Base-by-base conservation (phyloP, 2,329 filamentous ascomycete genomes). In the Annulohypoxylon truncatum region DNA sequence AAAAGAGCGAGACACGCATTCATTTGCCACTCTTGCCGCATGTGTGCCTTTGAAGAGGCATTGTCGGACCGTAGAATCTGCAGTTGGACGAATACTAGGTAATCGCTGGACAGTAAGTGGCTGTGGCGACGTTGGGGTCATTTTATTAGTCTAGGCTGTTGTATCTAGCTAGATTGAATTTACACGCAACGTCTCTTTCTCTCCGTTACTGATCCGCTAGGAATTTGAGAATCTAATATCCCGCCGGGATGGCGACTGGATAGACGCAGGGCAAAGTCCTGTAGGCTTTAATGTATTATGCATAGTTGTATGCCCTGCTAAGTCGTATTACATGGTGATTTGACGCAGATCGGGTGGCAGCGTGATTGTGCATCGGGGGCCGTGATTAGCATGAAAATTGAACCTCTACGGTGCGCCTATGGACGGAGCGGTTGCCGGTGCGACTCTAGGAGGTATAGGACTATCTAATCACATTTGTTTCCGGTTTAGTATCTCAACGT, bases 321-420 rank as follows among this genome's bases (percentile, higher is more conserved):
- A 63, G 67, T 68, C 22, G 61, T 52, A 70, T 65, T 66, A 68
- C 65, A 61, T 59, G 67, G 67, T 28, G 26, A 53, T 42, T 64
- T 42, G 57, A 61, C 58, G 61, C 64, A 67, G 67, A 67, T 69
- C 67, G 61, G 64, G 57, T 67, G 62, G 65, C 64, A 67, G 50
- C 58, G 65, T 67, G 61, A 64, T 70, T 61, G 62, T 65, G 61
- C 67, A 65, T 68, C 50, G 31, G 56, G 51, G 22, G 48, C 48
- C 42, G 56, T 65, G 62, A 63, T 68, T 61, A 68, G 67, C 59
- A 61, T 46, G 48, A 33, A 52, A 54, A 56, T 56, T 8, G 31
- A 58, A 22, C 33, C 52, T 53, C 57, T 29, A 31, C 13, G 44
- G 44, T 40, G 31, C 46, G 4, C 57, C 44, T 28, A 40, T 57